A percentile compares a stretch with the other conserved stretches of the same genome.
Evolutionary conservation across 225 moss, liverwort and hornwort species (phyloP).

Genomic region (Climacium dendroides): DNA sequence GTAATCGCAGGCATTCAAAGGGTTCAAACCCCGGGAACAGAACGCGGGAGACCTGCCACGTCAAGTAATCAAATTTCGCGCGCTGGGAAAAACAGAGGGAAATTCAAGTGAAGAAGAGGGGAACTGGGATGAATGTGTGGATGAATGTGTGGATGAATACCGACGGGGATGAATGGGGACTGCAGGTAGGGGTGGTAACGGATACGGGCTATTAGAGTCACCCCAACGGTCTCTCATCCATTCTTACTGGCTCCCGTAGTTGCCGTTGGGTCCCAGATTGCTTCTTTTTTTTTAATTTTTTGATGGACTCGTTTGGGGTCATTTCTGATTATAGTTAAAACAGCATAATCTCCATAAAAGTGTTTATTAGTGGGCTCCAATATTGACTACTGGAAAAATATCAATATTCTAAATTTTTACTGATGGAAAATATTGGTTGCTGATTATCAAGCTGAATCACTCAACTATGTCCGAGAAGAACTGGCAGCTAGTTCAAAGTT

Average conservation of each 20-base stretch:
- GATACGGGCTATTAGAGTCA: neutral
- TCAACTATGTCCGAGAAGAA: no score
- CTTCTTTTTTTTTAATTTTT: neutral
- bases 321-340: neutral
- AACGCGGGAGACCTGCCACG: constrained; percentile 5
- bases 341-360: neutral
- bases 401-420: neutral
- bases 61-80: constrained; percentile 4
- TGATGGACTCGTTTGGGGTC: neutral
- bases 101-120: neutral
- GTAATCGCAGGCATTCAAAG: neutral
- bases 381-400: neutral
- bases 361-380: neutral
- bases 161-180: neutral
- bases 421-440: neutral
- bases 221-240: neutral
- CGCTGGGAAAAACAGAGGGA: neutral
- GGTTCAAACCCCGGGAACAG: neutral
- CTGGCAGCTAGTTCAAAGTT: no score
- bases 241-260: neutral
- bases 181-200: neutral
- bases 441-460: neutral
- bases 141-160: neutral
- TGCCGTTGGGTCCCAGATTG: neutral
- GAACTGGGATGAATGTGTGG: neutral